Percentiles rank a stretch among this genome's conserved stretches.
These are phyloP conservation scores for Ettlia oleoabundans DNA, from an alignment of 139 green algal genomes.

Conservation along the genomic window DNA sequence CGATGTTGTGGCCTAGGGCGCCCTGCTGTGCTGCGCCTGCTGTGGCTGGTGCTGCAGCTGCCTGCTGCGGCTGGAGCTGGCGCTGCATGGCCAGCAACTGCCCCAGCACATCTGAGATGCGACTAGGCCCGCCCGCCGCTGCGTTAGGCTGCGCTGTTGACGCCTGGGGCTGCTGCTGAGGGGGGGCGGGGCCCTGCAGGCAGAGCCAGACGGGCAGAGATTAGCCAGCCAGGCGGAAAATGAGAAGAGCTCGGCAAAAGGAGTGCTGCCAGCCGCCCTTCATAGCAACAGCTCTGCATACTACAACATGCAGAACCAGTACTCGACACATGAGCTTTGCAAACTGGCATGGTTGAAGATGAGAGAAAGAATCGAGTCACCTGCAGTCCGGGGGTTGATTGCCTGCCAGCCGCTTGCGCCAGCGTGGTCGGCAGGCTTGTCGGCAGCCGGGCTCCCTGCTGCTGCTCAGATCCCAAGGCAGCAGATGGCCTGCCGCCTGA, in stretches of 20 bases:
- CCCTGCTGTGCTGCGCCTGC: not conserved
- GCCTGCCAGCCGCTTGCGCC: not conserved
- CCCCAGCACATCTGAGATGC: not conserved
- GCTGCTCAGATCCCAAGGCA: not conserved
- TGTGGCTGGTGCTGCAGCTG: not conserved
- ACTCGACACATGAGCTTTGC: too few species aligned
- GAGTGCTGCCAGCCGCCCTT: too few species aligned
- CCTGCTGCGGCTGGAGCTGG: conserved; percentile 16
- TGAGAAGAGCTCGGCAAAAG: not conserved
- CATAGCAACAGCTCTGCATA: too few species aligned
- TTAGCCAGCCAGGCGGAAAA: not conserved
- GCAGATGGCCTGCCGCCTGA: not conserved
- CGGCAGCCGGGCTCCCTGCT: not conserved
- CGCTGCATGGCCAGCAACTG: conserved; percentile 16
- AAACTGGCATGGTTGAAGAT: too few species aligned
- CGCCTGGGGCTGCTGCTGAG: not conserved
- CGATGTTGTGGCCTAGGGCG: not conserved
- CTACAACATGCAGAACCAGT: too few species aligned
- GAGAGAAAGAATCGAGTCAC: too few species aligned
- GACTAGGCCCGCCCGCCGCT: not conserved
- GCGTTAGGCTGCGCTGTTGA: too few species aligned
- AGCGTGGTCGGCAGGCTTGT: not conserved
- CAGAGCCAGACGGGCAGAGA: not conserved
- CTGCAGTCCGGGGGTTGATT: not conserved
- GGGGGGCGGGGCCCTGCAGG: not conserved